Evolutionary conservation across 208 protist species (phyloP).

Genomic region (Trichomonas gallinae): DNA sequence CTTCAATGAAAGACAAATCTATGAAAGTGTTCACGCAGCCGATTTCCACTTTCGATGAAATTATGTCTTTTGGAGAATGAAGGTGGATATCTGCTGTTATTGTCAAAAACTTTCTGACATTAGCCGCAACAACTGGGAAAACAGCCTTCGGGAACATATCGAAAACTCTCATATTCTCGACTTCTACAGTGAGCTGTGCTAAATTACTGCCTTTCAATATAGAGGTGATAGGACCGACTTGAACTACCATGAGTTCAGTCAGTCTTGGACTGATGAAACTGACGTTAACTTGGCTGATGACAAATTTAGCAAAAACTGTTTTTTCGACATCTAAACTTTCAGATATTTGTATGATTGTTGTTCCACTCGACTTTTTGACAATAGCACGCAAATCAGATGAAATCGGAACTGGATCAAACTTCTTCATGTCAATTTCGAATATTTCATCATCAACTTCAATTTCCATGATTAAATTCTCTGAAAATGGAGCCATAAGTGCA

Average conservation of each 20-base stretch:
- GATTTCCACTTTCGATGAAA: background rate
- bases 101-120: background rate
- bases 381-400: background rate
- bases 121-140: background rate
- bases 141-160: background rate
- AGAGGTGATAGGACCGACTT: background rate
- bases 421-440: background rate
- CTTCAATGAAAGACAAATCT: background rate
- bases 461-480: background rate
- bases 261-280: background rate
- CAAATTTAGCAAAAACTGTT: background rate
- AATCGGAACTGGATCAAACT: background rate
- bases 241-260: background rate
- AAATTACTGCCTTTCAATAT: background rate
- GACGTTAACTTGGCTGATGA: background rate
- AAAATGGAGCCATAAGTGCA: background rate
- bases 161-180: background rate
- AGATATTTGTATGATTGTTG: background rate
- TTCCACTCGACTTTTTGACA: background rate
- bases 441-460: background rate
- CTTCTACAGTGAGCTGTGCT: background rate
- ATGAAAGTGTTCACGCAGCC: background rate
- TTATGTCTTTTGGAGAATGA: background rate
- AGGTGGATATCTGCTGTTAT: background rate
- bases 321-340: background rate